These are phyloP conservation scores for Cyberlindnera galapagoensis DNA, from an alignment of 805 yeast species.

Conservation along the genomic window DNA sequence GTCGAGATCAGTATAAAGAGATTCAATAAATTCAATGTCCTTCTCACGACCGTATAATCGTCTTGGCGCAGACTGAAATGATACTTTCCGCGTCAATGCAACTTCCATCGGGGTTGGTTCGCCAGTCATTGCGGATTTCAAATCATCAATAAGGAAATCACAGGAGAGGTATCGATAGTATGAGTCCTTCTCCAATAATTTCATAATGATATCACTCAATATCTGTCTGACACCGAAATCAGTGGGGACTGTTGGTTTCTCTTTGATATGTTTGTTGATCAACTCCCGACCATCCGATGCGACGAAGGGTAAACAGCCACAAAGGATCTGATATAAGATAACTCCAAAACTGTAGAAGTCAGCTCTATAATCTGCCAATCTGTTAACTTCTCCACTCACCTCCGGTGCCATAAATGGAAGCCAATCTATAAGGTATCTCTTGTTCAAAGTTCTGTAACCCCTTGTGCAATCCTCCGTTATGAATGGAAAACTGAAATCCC, in stretches of 20 bases:
- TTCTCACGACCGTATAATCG: constrained; percentile 25
- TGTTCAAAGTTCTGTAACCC: constrained; percentile 36
- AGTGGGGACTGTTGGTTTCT: constrained; percentile 36
- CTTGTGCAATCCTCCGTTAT: constrained; percentile 35
- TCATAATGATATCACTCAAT: constrained; percentile 36
- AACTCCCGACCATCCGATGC: constrained; percentile 33
- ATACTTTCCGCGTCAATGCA: constrained; percentile 3
- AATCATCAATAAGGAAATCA: constrained; percentile 30
- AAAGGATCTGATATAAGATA: constrained; percentile 41
- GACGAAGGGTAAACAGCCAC: constrained; percentile 39
- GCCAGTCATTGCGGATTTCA: constrained; percentile 17
- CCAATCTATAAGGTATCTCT: constrained; percentile 30
- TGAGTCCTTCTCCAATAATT: constrained; percentile 35
- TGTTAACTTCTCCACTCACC: constrained; percentile 32
- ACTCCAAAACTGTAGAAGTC: constrained; percentile 46
- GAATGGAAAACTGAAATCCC: constrained; percentile 41
- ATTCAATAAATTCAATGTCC: constrained; percentile 20
- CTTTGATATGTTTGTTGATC: constrained; percentile 33
- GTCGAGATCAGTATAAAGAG: constrained; percentile 14
- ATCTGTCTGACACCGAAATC: constrained; percentile 16
- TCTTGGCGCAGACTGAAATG: constrained; percentile 17
- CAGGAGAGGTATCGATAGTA: constrained; percentile 32
- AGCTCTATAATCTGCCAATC: constrained; percentile 38
- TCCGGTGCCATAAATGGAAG: constrained; percentile 48
- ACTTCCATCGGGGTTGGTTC: constrained; percentile 10